Base-by-base conservation (phyloP, 768 basidiomycete species). In the Chlorophyllum brunneum region DNA sequence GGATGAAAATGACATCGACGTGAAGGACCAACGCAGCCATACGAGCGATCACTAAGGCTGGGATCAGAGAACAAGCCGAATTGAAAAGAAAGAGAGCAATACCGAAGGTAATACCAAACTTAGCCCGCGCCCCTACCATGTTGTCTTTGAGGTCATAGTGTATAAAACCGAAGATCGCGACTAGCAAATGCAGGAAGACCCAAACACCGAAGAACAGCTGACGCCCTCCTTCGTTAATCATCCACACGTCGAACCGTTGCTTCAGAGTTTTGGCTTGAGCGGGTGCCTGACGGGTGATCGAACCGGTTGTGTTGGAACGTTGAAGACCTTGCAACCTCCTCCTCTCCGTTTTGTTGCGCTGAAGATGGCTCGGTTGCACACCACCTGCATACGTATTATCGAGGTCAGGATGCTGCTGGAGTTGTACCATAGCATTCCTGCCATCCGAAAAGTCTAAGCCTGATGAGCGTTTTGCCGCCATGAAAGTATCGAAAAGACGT, bases 141-240 rank as follows among this genome's bases (percentile, higher is more conserved):
- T 92, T 89, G 62, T 97, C 94, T 67, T 86, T 92, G 54, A 88
- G 65, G 20, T 80, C 70, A 69, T 92, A 95, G 68, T 91, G 76
- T 53, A 91, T 53, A 62, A 85, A 78, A 2, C 92, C 93, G 57
- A 97, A 82, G 34, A 76, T 74, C 49, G 83, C 79, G 46, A 93
- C 90, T 29, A 95, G 69, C 33, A 84, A 54, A 57, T 98, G 94
- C 27, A 95, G 77, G 66, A 92, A 70, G 45, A 95, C 71, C 83
- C 88, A 97, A 56, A 83, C 67, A 50, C 70, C 78, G 70, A 95
- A 91, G 75, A 94, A 92, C 33, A 95, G 59, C 48, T 80, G 76
- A 38, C 79, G 78, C 11, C 87, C 83, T 61, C 94, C 94, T 63
- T 95, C 93, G 65, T 95, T 94, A 66, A 94, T 91, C 87, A 92